Percentiles rank a stretch among this genome's conserved stretches.
phyloP scores from a whole-genome alignment of 306 rosid species.

The Rubus idaeus region DNA sequence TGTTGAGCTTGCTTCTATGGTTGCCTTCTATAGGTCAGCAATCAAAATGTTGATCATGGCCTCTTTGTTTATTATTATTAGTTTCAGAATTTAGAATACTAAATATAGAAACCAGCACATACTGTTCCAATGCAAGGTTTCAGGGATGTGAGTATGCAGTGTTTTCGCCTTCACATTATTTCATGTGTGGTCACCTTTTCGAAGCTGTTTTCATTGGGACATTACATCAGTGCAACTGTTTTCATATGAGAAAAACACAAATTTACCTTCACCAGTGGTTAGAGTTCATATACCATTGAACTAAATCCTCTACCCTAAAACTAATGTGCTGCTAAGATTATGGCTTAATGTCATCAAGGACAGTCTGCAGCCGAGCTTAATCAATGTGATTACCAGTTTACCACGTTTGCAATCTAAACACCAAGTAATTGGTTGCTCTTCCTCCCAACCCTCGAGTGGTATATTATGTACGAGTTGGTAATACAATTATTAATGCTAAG shows the following conservation, averaged over 20 bases:
- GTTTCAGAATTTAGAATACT: not conserved
- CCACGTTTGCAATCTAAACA: too few species aligned
- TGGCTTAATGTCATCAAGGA: too few species aligned
- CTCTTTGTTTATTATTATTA: not conserved
- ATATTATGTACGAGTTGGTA: too few species aligned
- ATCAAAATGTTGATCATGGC: constrained; percentile 1
- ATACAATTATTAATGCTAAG: too few species aligned
- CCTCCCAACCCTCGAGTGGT: too few species aligned
- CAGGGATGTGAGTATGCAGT: not conserved
- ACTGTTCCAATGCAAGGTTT: not conserved
- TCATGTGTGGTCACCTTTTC: not conserved
- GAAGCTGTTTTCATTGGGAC: not conserved
- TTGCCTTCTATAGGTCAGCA: not conserved
- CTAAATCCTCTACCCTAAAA: not conserved
- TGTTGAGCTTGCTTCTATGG: not conserved
- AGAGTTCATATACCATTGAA: not conserved
- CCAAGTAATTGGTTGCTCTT: too few species aligned
- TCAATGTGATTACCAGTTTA: too few species aligned
- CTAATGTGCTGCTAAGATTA: too few species aligned
- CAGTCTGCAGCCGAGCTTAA: too few species aligned
- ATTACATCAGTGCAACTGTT: not conserved
- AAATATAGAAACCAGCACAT: not conserved
- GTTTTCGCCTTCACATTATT: not conserved
- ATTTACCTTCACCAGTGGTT: too few species aligned
- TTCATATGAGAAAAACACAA: not conserved